Evolutionary conservation across 129 eudicot species (phyloP), one percentile per base, ranked within the genome.

Genomic region (Oenanthe sinensis): DNA sequence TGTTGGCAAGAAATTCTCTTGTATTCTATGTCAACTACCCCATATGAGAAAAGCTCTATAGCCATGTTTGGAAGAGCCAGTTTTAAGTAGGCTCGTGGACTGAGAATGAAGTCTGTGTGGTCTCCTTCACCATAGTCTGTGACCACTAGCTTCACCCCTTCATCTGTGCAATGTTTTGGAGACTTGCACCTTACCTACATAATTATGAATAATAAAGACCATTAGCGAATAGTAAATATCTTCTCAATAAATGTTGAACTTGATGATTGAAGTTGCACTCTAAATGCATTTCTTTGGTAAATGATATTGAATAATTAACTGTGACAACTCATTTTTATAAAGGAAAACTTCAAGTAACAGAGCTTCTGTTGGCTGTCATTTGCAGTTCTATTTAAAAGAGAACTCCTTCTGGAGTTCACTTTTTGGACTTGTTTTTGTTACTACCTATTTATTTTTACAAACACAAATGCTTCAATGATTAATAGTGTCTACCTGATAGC

Each of bases 71-170:
- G 90, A 39, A 17, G 83, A 22, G 97, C 99, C 69, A 95, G 82
- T 48, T 82, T 89, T 8, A 88, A 69, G 76, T 95, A 95, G 74
- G 96, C 99, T 12, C 87, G 87, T 2, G 44, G 30, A 48, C 88
- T 88, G 2, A 95, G 84, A 52, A 95, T 75, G 86, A 95, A 92
- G 81, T 95, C 99, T 2, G 96, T 87, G 73, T 83, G 49, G 85
- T 87, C 88, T 9, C 99, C 99, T 77, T 78, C 96, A 46, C 97
- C 99, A 65, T 82, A 87, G 83, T 95, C 99, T 0, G 99, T 95
- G 69, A 87, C 91, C 80, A 95, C 96, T 39, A 95, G 79, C 68
- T 78, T 86, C 30, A 85, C 86, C 75, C 99, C 99, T 0, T 90
- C 96, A 14, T 92, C 88, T 71, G 81, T 90, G 89, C 99, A 95